Base-by-base conservation (phyloP, 306 rosid genomes). In the Carpinus fangiana region DNA sequence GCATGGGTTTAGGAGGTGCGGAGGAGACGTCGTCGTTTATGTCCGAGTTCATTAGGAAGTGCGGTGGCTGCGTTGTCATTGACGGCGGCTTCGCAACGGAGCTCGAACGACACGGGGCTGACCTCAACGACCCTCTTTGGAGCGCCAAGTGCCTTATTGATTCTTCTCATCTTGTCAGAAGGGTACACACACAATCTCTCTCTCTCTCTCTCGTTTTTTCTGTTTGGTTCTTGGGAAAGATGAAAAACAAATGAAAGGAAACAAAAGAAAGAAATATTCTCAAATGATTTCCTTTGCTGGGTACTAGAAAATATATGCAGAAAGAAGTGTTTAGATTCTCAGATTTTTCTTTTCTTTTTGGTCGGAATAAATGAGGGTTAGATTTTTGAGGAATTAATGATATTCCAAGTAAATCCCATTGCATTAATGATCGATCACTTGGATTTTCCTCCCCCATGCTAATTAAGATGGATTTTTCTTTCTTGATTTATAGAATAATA, bases 61-160 rank as follows among this genome's bases (percentile, higher is more conserved):
- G 91, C 43, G 97, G 97, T 47, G 96, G 98, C 50, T 87, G n/a
- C 78, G 97, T 81, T 17, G 90, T 89, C 12, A 48, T 90, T 14
- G 98, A 95, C 61, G 97, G 98, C 38, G 98, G 98, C 11, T 95
- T 90, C 28, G 97, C 93, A 4, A 95, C 98, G 0, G 98, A 95
- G 84, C 92, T 95, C 7, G 97, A 95, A 84, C 89, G 98, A 23
- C 98, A 86, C 26, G 98, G 97, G 0, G 97, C 96, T 28, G 93
- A 95, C 81, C 92, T 95, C 48, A 78, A 92, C 73, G 98, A 95
- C 76, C 90, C 96, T 73, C 91, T 95, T 2, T 95, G 98, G 98
- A 92, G 98, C 84, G 95, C 98, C 81, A 95, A 90, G 82, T 95
- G 98, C 88, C 97, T 95, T 45, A 36, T 92, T 65, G 82, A 57